Conservation (phyloP, 164 flowering plant species). For the Vitis vinifera region ASM3070453v1 NC_081821.1:18957501-18958000, state of each 20-base stretch:
- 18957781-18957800: conserved; percentile 35
- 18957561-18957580: conserved; percentile 53
- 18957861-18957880: conserved; percentile 68
- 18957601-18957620: conserved; percentile 76
- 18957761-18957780: conserved; percentile 61
- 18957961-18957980: conserved; percentile 76
- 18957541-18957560: conserved; percentile 52
- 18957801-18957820: conserved; percentile 69
- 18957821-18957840: conserved; percentile 84
- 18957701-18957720: conserved; percentile 27
- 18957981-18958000: conserved; percentile 47
- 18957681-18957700: conserved; percentile 21
- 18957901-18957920: conserved; percentile 59
- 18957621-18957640: conserved; percentile 88
- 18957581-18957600: conserved; percentile 84
- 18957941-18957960: conserved; percentile 38
- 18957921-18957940: conserved; percentile 53
- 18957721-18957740: conserved; percentile 80
- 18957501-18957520: no score
- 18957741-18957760: conserved; percentile 89
- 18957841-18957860: conserved; percentile 51
- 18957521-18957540: conserved; percentile 47
- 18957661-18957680: conserved; percentile 38
- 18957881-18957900: conserved; percentile 80
- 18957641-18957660: conserved; percentile 79